A percentile compares a stretch with the other conserved stretches of the same genome.
phyloP scores from a whole-genome alignment of 768 basidiomycete genomes.

The Mycena chlorophos region DNA sequence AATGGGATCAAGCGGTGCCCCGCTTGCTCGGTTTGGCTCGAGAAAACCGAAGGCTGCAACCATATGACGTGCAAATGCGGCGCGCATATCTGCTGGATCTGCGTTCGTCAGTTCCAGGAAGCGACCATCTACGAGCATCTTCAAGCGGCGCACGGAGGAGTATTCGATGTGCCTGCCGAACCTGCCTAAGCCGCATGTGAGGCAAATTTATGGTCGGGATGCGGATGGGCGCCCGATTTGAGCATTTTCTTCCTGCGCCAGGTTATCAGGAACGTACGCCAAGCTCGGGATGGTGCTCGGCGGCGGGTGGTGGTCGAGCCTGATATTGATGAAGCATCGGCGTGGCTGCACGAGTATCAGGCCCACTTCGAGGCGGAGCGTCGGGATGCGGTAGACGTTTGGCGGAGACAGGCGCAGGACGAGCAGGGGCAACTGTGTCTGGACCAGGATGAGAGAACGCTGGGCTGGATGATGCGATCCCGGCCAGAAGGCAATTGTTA shows the following conservation, averaged over 20 bases:
- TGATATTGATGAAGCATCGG: not conserved
- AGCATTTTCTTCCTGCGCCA: too few species aligned
- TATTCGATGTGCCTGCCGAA: constrained; percentile 6
- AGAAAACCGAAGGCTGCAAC: constrained; percentile 57
- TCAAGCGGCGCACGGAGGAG: constrained; percentile 28
- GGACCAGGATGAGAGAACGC: too few species aligned
- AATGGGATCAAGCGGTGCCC: constrained; percentile 50
- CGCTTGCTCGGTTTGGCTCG: constrained; percentile 43
- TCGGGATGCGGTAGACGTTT: not conserved
- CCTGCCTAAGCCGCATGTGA: too few species aligned
- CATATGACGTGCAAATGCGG: constrained; percentile 54
- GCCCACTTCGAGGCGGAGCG: not conserved
- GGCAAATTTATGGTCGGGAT: too few species aligned
- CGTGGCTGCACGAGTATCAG: not conserved
- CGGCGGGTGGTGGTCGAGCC: too few species aligned
- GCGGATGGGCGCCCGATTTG: too few species aligned
- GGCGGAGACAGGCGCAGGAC: not conserved
- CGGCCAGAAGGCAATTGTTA: too few species aligned
- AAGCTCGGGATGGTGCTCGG: too few species aligned
- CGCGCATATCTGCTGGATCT: constrained; percentile 57
- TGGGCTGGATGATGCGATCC: too few species aligned
- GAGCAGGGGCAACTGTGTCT: too few species aligned
- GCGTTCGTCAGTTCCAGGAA: constrained; percentile 42
- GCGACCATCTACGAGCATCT: constrained; percentile 37
- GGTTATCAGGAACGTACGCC: too few species aligned